These are phyloP conservation scores for Fusarium anthophilum DNA, from an alignment of 2,329 filamentous ascomycete species.

Conservation along the genomic window DNA sequence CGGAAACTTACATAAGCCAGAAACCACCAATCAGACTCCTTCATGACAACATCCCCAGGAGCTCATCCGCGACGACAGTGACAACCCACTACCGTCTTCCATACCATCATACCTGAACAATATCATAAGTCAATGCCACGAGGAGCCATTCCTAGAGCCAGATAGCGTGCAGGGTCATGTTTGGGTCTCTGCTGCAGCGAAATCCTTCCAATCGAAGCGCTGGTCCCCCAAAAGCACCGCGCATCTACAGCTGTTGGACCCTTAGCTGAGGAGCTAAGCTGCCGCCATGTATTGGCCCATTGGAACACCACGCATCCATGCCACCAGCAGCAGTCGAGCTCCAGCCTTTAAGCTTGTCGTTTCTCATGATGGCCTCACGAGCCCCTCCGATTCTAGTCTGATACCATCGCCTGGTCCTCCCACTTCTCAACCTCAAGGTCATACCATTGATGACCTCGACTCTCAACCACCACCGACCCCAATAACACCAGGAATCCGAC, in stretches of 20 bases:
- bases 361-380: constrained; percentile 68
- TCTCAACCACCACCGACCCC: constrained; percentile 56
- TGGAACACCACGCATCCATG: constrained; percentile 84
- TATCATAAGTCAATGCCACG: constrained; percentile 37
- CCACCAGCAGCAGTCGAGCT: constrained; percentile 74
- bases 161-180: constrained; percentile 40
- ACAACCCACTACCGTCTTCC: constrained; percentile 22
- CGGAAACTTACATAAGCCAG: constrained; percentile 24
- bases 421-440: constrained; percentile 36
- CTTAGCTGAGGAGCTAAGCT: constrained; percentile 41
- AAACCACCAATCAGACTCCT: constrained; percentile 22
- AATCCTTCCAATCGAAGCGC: constrained; percentile 21
- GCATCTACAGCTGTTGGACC: constrained; percentile 24
- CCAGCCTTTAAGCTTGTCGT: constrained; percentile 60
- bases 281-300: constrained; percentile 89
- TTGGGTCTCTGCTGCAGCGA: constrained; percentile 33
- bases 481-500: constrained; percentile 65
- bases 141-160: constrained; percentile 20
- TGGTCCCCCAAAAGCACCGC: constrained; percentile 27
- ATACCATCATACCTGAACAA: constrained; percentile 22
- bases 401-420: constrained; percentile 22
- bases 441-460: constrained; percentile 48
- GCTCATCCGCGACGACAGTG: constrained; percentile 26
- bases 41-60: constrained; percentile 31
- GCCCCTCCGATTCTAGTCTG: constrained; percentile 45